These are phyloP conservation scores for Eucalyptus marginata DNA, from an alignment of 345 rosid species.

Conservation along the genomic window DNA sequence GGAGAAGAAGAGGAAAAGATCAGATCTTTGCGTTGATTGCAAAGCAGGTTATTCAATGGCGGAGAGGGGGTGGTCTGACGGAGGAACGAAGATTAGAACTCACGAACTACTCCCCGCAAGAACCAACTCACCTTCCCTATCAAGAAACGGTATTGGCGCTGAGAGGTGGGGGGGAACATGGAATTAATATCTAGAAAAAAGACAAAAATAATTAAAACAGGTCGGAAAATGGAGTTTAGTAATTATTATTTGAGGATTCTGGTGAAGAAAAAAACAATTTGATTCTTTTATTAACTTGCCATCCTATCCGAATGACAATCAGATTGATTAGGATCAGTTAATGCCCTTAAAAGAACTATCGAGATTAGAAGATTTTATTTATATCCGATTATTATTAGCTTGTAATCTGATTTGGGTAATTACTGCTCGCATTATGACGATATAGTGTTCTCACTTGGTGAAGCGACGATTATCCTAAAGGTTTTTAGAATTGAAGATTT, in stretches of 20 bases:
- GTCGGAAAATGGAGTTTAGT: not conserved
- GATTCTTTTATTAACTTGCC: not conserved
- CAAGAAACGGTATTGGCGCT: not conserved
- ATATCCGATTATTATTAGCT: not conserved
- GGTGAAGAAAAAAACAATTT: not conserved
- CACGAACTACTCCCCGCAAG: not conserved
- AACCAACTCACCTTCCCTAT: not conserved
- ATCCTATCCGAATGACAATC: accelerated
- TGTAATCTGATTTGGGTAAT: not conserved
- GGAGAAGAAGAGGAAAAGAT: not conserved
- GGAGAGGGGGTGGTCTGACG: not conserved
- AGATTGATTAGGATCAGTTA: not conserved
- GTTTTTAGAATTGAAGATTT: not conserved
- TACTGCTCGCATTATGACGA: not conserved
- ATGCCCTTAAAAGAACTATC: not conserved
- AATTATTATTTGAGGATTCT: not conserved
- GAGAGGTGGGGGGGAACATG: not conserved
- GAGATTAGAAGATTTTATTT: not conserved
- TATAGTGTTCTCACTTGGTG: not conserved
- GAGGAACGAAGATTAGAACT: not conserved
- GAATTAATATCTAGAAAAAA: not conserved
- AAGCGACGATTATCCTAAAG: accelerated
- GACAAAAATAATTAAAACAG: not conserved
- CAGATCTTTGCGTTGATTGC: not conserved
- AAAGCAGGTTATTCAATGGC: not conserved